Evolutionary conservation across 805 yeast genomes (phyloP).

Genomic region (Cyberlindnera euphorbiiphila): DNA sequence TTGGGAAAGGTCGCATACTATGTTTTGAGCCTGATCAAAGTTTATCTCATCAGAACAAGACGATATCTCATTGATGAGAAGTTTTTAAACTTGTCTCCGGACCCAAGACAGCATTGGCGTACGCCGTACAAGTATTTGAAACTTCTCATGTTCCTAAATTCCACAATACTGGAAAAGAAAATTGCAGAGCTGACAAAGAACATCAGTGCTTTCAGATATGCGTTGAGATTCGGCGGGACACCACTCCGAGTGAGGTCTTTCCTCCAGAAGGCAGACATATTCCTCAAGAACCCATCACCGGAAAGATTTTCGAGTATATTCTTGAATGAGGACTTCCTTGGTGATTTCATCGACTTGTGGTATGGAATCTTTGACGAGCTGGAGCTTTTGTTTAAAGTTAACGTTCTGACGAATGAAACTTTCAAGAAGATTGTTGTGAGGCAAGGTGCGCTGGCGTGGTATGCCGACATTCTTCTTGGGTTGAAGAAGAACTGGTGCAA

Average conservation of each 20-base stretch:
- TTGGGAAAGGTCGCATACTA: constrained; percentile 63
- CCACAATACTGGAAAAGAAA: constrained; percentile 33
- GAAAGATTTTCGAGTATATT: constrained; percentile 28
- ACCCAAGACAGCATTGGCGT: constrained; percentile 27
- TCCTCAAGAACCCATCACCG: constrained; percentile 19
- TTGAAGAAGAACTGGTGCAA: constrained; percentile 47
- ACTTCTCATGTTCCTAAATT: constrained; percentile 25
- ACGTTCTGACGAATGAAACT: constrained; percentile 38
- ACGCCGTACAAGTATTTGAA: constrained; percentile 25
- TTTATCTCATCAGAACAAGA: constrained; percentile 42
- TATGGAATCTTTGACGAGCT: constrained; percentile 66
- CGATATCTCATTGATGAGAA: constrained; percentile 28
- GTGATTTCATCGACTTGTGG: constrained; percentile 53
- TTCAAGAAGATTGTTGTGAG: constrained; percentile 39
- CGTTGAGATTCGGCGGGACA: constrained; percentile 65
- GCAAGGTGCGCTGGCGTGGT: constrained; percentile 70
- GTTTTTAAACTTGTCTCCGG: constrained; percentile 25
- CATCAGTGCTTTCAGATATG: constrained; percentile 57
- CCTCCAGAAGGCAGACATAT: constrained; percentile 12
- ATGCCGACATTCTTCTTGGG: constrained; percentile 56
- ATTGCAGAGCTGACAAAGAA: constrained; percentile 43
- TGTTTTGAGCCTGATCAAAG: constrained; percentile 46
- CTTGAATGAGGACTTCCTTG: constrained; percentile 43
- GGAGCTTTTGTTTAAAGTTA: constrained; percentile 50
- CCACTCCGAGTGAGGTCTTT: constrained; percentile 50